Evolutionary conservation across 2,329 filamentous ascomycete genomes (phyloP), one percentile per base, ranked within the genome.

Genomic region (Incumbomyces lentus): DNA sequence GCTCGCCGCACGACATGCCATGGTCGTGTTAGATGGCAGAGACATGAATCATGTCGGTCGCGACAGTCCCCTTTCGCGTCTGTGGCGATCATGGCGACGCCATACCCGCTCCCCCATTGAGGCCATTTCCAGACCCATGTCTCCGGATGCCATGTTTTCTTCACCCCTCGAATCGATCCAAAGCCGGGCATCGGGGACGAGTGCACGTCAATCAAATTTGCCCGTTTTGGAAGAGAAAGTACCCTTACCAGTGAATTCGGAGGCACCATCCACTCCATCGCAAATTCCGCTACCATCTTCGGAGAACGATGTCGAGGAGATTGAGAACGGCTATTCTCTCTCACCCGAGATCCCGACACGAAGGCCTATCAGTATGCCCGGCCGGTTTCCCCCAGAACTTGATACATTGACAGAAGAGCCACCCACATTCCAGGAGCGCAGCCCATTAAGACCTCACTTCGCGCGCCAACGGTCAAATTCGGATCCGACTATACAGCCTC

Each of bases 11-110:
- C 76, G 33, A 34, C 80, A 86, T 52, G 78, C 80, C 13, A 22
- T n/a, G 29, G 74, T 94, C 44, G 71, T 89, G n/a, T 81, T 98
- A 19, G 86, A 93, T 58, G 90, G 96, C 58, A 70, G 80, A 46
- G 92, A 98, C 61, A 86, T 95, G 74, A 92, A 96, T 61, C 86
- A 89, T 55, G 78, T 96, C 53, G 90, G 90, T 6, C 73, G 96
- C 50, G 93, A 95, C 60, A 78, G 88, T 48, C 89, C 86, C 2
- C 70, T 98, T 1, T 92, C 92, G 16, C 76, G 89, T 40, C 71
- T 96, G 36, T 98, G 92, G 92, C 79, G 92, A 57, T 84, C 86
- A 19, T 98, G 92, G 92, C 87, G 92, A 67, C 95, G 95, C 68
- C 79, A 84, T 29, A 48, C 48, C 2, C 50, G 55, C 7, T 37